Percentiles rank a stretch among this genome's conserved stretches.
Conservation (phyloP, 2,329 filamentous ascomycete species). For the Hymenotorrendiella dingleyae region DNA sequence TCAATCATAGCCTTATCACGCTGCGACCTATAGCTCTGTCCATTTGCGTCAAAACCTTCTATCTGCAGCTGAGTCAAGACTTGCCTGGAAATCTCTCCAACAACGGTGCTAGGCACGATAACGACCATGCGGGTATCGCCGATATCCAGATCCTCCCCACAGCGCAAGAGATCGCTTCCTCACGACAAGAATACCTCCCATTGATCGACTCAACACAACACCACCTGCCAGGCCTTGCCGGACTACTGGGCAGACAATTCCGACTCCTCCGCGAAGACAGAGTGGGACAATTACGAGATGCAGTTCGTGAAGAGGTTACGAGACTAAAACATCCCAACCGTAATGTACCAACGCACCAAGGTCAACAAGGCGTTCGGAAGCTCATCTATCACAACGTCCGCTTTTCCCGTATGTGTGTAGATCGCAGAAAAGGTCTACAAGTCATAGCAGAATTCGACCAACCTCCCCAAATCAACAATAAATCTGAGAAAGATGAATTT, state of each 20-base stretch:
- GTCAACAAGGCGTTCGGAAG: constrained; percentile 33
- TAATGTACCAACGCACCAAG: constrained; percentile 33
- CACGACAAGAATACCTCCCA: constrained; percentile 41
- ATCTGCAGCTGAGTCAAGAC: constrained; percentile 22
- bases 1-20: constrained; percentile 8
- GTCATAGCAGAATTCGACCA: constrained; percentile 41
- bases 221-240: constrained; percentile 39
- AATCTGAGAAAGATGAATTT: constrained; percentile 19
- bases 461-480: constrained; percentile 29
- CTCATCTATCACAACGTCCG: constrained; percentile 18
- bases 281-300: constrained; percentile 46
- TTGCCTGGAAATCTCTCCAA: constrained; percentile 30
- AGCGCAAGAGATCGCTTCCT: constrained; percentile 38
- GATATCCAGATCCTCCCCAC: constrained; percentile 47
- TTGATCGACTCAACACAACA: constrained; percentile 34
- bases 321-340: constrained; percentile 30
- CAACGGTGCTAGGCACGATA: constrained; percentile 39
- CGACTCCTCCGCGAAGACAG: constrained; percentile 51
- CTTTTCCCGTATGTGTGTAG: constrained; percentile 16
- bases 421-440: constrained; percentile 36
- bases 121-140: constrained; percentile 41
- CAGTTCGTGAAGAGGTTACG: constrained; percentile 36
- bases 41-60: constrained; percentile 11
- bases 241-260: constrained; percentile 50
- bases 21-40: constrained; percentile 4